phyloP scores from a whole-genome alignment of 2,329 filamentous ascomycete genomes.

The Xylogone sp. region DNA sequence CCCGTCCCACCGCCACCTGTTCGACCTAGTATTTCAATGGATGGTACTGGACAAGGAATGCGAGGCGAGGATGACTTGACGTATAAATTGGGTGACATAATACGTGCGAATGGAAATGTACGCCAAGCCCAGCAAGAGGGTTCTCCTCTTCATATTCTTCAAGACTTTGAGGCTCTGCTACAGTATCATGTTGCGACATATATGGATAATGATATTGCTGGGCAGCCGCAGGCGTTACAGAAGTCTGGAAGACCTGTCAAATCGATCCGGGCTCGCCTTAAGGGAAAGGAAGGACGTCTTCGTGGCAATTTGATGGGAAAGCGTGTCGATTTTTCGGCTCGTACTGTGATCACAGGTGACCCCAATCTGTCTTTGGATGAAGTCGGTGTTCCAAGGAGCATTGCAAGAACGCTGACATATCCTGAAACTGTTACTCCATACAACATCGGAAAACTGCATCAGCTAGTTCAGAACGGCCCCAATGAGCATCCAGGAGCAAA shows the following conservation, averaged over 20 bases:
- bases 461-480: constrained; percentile 87
- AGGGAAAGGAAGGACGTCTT: constrained; percentile 97
- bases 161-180: constrained; percentile 85
- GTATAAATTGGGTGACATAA: constrained; percentile 97
- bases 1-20: constrained; percentile 95
- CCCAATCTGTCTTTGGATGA: constrained; percentile 95
- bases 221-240: constrained; percentile 88
- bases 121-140: constrained; percentile 87
- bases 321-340: constrained; percentile 97
- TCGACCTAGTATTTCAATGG: constrained; percentile 93
- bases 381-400: constrained; percentile 92
- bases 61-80: constrained; percentile 98
- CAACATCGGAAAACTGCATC: constrained; percentile 90
- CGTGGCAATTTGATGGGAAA: constrained; percentile 99
- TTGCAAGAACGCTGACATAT: constrained; percentile 89
- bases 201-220: constrained; percentile 99
- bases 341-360: constrained; percentile 99
- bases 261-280: constrained; percentile 92
- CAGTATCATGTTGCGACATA: constrained; percentile 99
- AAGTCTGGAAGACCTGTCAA: constrained; percentile 97
- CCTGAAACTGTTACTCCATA: constrained; percentile 96
- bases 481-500: constrained; percentile 94
- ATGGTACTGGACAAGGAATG: constrained; percentile 86
- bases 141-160: constrained; percentile 83
- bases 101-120: constrained; percentile 94